Base-by-base conservation (phyloP, 805 yeast genomes). In the Candida ipomoeae region DNA sequence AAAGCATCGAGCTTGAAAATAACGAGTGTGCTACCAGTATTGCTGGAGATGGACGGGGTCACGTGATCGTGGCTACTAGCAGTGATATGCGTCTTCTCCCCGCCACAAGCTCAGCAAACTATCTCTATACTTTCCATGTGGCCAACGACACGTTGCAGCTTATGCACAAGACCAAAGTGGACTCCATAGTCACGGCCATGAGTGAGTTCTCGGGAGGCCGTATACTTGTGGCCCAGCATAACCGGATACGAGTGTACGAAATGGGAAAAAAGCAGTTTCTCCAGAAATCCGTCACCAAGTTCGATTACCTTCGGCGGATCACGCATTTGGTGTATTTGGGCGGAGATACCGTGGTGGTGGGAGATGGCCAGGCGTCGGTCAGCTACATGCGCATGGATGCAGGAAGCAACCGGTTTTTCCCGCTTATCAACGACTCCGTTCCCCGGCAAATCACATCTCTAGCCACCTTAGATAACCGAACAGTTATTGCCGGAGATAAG, bases 401-500 rank as follows among this genome's bases (percentile, higher is more conserved):
- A 0, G 56, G 59, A 1, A 64, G 62, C 2, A 79, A 80, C 55
- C 67, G 61, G 18, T 87, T 92, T 58, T 61, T 81, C 6, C 79
- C 85, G 2, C 70, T 91, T 50, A 83, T 82, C 1, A 90, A 83
- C 60, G 98, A 94, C 66, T 64, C 75, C 0, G 67, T 84, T 36
- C 74, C 83, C 33, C 71, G 97, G 32, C 87, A 85, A 60, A 75
- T 85, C 3, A 85, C 95, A 0, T 58, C 82, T 2, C 57, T 85
- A 40, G 61, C 74, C 2, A 68, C 81, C 55, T 67, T 94, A 5
- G 98, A 94, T 63, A 79, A 81, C 54, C 82, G 82, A 49, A 89
- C 97, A 0, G 80, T 87, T 0, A 70, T 86, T 38, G 89, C 88
- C 1, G 96, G 96, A 13, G 98, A 94, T 63, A 84, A 83, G 61